Percentiles rank a stretch among this genome's conserved stretches.
Conservation (phyloP, 83 land plant species). For the Thuja plicata region DNA sequence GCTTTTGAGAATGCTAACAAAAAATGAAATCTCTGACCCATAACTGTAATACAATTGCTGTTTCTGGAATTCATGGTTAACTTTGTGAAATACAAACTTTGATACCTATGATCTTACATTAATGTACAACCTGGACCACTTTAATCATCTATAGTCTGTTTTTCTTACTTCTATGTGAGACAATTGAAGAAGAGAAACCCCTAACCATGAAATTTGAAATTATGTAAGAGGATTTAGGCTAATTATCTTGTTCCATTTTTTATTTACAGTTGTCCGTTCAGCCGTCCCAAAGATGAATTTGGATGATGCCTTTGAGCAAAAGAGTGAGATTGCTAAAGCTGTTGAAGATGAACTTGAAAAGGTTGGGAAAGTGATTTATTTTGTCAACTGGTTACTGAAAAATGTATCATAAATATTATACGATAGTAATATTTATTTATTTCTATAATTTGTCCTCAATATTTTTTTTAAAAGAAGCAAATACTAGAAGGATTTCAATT, state of each 20-base stretch:
- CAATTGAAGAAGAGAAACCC: background rate
- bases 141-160: background rate
- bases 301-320: constrained; percentile 80
- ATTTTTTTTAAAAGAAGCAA: background rate
- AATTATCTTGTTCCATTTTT: background rate
- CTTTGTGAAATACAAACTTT: no score
- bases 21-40: background rate
- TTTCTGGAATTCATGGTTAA: no score
- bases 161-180: background rate
- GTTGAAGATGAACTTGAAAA: no score
- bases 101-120: no score
- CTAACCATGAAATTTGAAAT: background rate
- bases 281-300: constrained; percentile 63
- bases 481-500: no score
- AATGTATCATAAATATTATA: background rate
- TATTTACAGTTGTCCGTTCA: background rate
- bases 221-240: background rate
- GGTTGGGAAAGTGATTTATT: constrained; percentile 23
- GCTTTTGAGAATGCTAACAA: no score
- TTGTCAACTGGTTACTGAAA: background rate
- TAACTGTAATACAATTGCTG: constrained; percentile 41
- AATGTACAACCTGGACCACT: no score
- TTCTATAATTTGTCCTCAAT: background rate
- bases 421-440: background rate
- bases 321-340: constrained; percentile 39